Base-by-base conservation (phyloP, 768 basidiomycete species). In the Daedaleopsis sinensis region DNA sequence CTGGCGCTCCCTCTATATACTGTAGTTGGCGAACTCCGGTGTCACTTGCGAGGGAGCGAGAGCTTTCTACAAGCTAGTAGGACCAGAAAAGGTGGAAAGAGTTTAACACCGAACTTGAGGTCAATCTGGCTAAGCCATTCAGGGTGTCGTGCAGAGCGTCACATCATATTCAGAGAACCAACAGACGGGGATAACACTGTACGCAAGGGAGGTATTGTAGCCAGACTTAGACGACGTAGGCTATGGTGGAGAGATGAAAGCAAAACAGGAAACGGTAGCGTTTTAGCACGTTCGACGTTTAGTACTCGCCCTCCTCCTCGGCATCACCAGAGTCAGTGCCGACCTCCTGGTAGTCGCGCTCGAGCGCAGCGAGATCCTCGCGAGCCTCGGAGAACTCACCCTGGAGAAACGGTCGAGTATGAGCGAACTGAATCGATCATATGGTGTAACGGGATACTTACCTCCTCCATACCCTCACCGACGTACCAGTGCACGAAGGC, bases 381-480 rank as follows among this genome's bases (percentile, higher is more conserved):
- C 96, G 91, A 49, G 96, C 96, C 79, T 97, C 96, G 50, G 94
- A 95, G 79, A 98, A 98, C 79, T 98, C 96, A 77, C 96, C 96
- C 81, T 86, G 52, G n/a, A 57, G 48, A 24, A 4, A 12, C 7
- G 27, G 7, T 32, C 27, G 27, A 32, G 27, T 3, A 7, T 32
- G 27, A 65, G 38, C 24, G n/a, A 8, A 35, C 18, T 18, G 37
- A 35, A 1, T 23, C 15, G 38, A 13, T 21, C 50, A n/a, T 3
- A n/a, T 36, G 1, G 7, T n/a, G 46, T 9, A 10, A 65, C 74
- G 36, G 27, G 27, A 32, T 32, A 32, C 27, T 32, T 63, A 80
- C 85, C 82, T 98, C 96, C 74, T 98, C 96, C 96, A 98, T 98
- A 82, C 96, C 96, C 79, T 98, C 96, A 73, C 96, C 96, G 64